Percentiles rank a stretch among this genome's conserved stretches.
Evolutionary conservation across 2,329 filamentous ascomycete species (phyloP).

Genomic region (Xylaria sp.): DNA sequence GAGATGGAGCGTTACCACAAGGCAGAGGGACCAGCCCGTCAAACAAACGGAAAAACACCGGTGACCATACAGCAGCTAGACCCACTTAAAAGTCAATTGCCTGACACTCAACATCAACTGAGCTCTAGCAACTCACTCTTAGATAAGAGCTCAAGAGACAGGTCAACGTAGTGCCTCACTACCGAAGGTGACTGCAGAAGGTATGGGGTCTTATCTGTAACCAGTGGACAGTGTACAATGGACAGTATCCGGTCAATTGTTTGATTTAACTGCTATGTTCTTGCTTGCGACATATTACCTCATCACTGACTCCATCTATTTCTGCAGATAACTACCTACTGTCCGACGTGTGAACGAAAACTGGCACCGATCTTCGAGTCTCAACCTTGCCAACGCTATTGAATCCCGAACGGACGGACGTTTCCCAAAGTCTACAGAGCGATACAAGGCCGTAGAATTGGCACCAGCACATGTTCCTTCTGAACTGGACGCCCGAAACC

Average conservation of each 20-base stretch:
- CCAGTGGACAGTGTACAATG: background rate
- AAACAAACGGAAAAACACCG: constrained; percentile 34
- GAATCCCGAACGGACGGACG: background rate
- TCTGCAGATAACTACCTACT: background rate
- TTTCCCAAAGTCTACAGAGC: background rate
- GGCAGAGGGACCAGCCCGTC: background rate
- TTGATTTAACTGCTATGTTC: background rate
- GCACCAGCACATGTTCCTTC: background rate
- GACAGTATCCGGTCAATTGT: background rate
- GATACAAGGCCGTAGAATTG: background rate
- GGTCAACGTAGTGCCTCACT: constrained; percentile 8
- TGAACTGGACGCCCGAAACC: background rate
- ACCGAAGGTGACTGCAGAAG: background rate
- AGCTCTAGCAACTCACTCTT: background rate
- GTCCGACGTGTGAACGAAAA: constrained; percentile 1
- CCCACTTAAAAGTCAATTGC: constrained; percentile 33
- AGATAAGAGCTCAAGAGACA: constrained; percentile 4
- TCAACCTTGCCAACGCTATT: background rate
- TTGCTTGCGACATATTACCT: background rate
- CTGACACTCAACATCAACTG: background rate
- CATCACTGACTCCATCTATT: constrained; percentile 15
- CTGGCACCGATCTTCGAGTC: constrained; percentile 3
- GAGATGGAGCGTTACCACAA: background rate
- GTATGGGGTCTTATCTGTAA: background rate
- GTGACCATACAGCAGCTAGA: background rate